Percentiles rank a stretch among this genome's conserved stretches.
Conservation (phyloP, 1,284 basidiomycete species). For the Chalciporus sp. region DNA sequence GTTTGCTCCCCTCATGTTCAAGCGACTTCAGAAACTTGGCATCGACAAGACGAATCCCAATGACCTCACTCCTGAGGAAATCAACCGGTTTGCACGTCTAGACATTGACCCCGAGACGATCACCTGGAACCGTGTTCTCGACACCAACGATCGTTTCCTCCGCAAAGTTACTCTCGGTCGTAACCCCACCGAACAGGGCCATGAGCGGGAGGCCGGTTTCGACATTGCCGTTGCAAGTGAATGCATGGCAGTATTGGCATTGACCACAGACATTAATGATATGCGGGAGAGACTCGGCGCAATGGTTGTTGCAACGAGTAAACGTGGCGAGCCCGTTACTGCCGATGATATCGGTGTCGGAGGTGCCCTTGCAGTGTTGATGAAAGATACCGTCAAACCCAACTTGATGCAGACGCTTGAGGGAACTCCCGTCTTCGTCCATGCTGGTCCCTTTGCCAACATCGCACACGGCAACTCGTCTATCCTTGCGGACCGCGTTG, state of each 20-base stretch:
- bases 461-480: conserved; percentile 99
- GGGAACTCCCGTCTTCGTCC: conserved; percentile 98
- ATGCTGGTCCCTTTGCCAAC: conserved; percentile 98
- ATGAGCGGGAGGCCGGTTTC: conserved; percentile 88
- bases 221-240: conserved; percentile 98
- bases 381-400: conserved; percentile 99
- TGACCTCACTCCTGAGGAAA: conserved; percentile 92
- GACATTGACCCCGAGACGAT: conserved; percentile 92
- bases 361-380: conserved; percentile 94
- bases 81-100: conserved; percentile 86
- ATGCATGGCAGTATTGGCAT: conserved; percentile 96
- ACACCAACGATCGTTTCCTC: conserved; percentile 97
- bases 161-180: conserved; percentile 94
- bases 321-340: conserved; percentile 89
- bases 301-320: conserved; percentile 98
- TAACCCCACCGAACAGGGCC: conserved; percentile 88
- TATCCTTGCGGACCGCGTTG: conserved; percentile 94
- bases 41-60: conserved; percentile 95
- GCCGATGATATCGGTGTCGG: conserved; percentile 97
- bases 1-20: conserved; percentile 96
- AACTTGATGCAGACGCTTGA: conserved; percentile 99
- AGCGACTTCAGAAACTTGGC: conserved; percentile 92
- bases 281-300: conserved; percentile 91
- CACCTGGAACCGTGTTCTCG: conserved; percentile 97
- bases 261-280: conserved; percentile 86